Percentiles rank a stretch among this genome's conserved stretches.
Conservation (phyloP, 129 eudicot species). For the Helianthus annuus region DNA sequence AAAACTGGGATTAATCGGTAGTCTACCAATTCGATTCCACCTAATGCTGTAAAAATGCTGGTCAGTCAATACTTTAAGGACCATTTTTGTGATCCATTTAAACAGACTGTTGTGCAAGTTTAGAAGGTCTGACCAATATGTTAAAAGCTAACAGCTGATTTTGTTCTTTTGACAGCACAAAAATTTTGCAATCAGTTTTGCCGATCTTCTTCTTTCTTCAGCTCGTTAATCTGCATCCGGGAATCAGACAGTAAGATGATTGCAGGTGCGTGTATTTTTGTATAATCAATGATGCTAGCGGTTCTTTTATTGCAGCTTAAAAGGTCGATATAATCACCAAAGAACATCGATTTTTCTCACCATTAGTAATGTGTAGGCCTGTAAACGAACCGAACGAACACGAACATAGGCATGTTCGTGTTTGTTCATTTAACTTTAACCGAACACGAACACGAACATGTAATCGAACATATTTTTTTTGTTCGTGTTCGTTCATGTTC, state of each 20-base stretch:
- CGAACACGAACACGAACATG: no score
- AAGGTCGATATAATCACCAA: background rate
- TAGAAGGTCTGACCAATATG: background rate
- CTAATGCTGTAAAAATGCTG: no score
- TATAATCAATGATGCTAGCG: background rate
- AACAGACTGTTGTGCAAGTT: background rate
- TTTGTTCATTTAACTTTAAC: no score
- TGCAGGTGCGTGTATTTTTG: slow-evolving; percentile 20
- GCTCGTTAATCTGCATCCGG: slow-evolving; percentile 17
- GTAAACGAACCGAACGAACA: no score
- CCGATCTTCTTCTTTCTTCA: slow-evolving; percentile 7
- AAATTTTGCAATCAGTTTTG: slow-evolving; percentile 10
- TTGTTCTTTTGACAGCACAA: slow-evolving; percentile 4
- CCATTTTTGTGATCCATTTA: slow-evolving; percentile 5
- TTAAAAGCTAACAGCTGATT: slow-evolving; percentile 5
- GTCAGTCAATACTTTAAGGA: background rate
- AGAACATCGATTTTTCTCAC: no score
- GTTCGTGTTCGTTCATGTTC: no score
- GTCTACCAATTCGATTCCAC: no score
- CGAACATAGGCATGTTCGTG: no score
- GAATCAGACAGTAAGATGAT: slow-evolving; percentile 27
- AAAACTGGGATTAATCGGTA: no score
- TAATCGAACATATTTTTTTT: no score
- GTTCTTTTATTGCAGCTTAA: slow-evolving; percentile 24
- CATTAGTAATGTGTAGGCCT: no score